Conservation (phyloP, 768 basidiomycete species). For the Chalciporus pseudorubinellus region DNA sequence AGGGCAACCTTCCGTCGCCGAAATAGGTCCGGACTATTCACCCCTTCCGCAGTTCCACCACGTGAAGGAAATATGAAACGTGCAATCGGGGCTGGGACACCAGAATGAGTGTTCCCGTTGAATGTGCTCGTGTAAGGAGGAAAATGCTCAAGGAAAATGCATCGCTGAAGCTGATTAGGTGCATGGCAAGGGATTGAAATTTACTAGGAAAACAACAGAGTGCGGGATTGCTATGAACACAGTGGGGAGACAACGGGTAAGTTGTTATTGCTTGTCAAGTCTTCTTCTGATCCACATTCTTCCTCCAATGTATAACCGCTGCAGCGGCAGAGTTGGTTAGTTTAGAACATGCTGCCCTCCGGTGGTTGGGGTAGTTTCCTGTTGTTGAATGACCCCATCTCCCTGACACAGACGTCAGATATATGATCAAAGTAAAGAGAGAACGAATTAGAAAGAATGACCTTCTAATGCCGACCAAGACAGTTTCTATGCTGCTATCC, state of each 20-base stretch:
- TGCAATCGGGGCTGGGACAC: too few relatives aligned
- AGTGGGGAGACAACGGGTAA: conserved; percentile 12
- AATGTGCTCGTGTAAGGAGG: too few relatives aligned
- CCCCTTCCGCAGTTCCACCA: too few relatives aligned
- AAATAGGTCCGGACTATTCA: too few relatives aligned
- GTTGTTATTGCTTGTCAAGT: conserved; percentile 9
- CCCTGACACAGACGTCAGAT: conserved; percentile 46
- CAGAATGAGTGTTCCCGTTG: too few relatives aligned
- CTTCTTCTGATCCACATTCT: conserved; percentile 13
- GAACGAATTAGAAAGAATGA: conserved; percentile 27
- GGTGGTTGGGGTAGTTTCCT: conserved; percentile 93
- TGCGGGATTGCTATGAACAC: conserved; percentile 23
- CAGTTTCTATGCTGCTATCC: conserved; percentile 76
- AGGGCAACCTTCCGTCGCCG: too few relatives aligned
- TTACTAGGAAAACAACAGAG: conserved; percentile 15
- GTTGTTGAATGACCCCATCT: conserved; percentile 92
- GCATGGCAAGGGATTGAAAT: conserved; percentile 13
- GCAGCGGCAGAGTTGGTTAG: background rate
- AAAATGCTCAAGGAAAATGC: background rate
- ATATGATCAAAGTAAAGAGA: conserved; percentile 1
- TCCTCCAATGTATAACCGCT: conserved; percentile 6
- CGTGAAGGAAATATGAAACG: too few relatives aligned
- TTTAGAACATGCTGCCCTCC: conserved; percentile 74
- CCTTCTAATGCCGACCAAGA: conserved; percentile 93
- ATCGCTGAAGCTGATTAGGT: background rate